Conservation (phyloP, 2,329 filamentous ascomycete genomes). For the Colletotrichum navitas region DNA sequence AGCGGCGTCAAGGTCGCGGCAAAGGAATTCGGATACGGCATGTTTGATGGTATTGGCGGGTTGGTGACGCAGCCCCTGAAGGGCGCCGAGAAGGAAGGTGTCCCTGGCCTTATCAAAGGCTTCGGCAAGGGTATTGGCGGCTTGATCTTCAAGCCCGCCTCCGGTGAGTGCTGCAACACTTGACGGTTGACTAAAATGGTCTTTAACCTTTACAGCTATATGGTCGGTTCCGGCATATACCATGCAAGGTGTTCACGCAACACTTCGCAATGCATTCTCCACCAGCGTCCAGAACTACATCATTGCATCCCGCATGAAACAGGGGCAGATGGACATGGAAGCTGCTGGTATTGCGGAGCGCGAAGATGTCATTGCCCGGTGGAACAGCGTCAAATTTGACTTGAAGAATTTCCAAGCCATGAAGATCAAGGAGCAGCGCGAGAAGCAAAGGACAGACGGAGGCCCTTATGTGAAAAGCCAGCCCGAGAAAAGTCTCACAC, state of each 20-base stretch:
- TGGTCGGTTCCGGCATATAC: constrained; percentile 84
- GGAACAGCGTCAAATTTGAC: constrained; percentile 72
- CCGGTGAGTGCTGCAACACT: constrained; percentile 64
- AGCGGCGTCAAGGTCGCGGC: constrained; percentile 83
- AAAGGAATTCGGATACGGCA: constrained; percentile 80
- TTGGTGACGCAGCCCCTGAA: constrained; percentile 82
- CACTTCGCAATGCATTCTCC: constrained; percentile 78
- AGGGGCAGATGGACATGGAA: constrained; percentile 77
- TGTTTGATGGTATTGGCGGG: constrained; percentile 86
- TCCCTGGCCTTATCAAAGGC: constrained; percentile 78
- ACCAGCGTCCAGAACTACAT: constrained; percentile 84
- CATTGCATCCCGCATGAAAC: constrained; percentile 79
- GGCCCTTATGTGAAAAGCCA: constrained; percentile 43
- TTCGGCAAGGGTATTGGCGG: constrained; percentile 88
- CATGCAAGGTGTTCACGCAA: constrained; percentile 85
- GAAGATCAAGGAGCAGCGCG: constrained; percentile 60
- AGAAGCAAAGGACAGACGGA: constrained; percentile 46
- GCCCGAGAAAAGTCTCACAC: constrained; percentile 32
- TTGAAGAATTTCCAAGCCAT: constrained; percentile 70
- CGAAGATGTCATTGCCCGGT: constrained; percentile 73
- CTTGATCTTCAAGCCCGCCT: constrained; percentile 83
- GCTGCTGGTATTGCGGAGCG: constrained; percentile 69
- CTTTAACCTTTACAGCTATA: constrained; percentile 57
- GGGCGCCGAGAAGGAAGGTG: constrained; percentile 64
- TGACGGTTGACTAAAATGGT: not conserved